Conservation (phyloP, 2,329 filamentous ascomycete genomes). For the Phialophora tarda region DNA sequence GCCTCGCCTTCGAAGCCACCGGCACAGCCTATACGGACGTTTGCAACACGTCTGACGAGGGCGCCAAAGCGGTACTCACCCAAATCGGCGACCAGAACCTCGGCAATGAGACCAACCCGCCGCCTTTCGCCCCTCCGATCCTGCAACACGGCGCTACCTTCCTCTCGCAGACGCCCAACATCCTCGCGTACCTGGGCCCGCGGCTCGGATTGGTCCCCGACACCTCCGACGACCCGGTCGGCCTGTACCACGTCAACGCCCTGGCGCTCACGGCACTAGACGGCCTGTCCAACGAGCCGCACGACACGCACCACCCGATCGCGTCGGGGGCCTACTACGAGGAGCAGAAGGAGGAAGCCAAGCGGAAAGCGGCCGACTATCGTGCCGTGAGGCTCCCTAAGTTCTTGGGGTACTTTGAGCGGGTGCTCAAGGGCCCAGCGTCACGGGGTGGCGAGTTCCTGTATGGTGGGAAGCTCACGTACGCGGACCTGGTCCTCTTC, state of each 20-base stretch:
- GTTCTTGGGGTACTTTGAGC: slow-evolving; percentile 73
- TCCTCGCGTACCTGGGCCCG: slow-evolving; percentile 71
- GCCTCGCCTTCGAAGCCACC: slow-evolving; percentile 73
- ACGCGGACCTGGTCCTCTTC: slow-evolving; percentile 75
- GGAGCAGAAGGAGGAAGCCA: slow-evolving; percentile 72
- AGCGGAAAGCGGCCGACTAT: slow-evolving; percentile 64
- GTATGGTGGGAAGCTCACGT: slow-evolving; percentile 68
- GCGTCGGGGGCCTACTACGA: slow-evolving; percentile 68
- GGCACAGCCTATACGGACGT: slow-evolving; percentile 69
- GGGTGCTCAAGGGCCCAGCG: slow-evolving; percentile 64
- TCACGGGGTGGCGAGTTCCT: slow-evolving; percentile 67
- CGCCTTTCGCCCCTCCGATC: slow-evolving; percentile 69
- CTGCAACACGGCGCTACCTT: slow-evolving; percentile 62
- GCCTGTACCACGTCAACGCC: slow-evolving; percentile 64
- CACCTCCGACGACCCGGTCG: slow-evolving; percentile 54
- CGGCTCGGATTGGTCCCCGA: slow-evolving; percentile 58
- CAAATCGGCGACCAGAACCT: slow-evolving; percentile 50
- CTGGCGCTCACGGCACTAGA: slow-evolving; percentile 74
- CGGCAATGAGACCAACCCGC: slow-evolving; percentile 65
- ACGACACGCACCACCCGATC: slow-evolving; percentile 78
- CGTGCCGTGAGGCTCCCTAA: slow-evolving; percentile 70
- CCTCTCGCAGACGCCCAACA: slow-evolving; percentile 73
- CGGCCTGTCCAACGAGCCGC: slow-evolving; percentile 70
- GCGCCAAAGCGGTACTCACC: slow-evolving; percentile 57
- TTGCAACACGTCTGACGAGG: slow-evolving; percentile 56